Conservation (phyloP, 2,329 filamentous ascomycete genomes). For the Nemania serpens region DNA sequence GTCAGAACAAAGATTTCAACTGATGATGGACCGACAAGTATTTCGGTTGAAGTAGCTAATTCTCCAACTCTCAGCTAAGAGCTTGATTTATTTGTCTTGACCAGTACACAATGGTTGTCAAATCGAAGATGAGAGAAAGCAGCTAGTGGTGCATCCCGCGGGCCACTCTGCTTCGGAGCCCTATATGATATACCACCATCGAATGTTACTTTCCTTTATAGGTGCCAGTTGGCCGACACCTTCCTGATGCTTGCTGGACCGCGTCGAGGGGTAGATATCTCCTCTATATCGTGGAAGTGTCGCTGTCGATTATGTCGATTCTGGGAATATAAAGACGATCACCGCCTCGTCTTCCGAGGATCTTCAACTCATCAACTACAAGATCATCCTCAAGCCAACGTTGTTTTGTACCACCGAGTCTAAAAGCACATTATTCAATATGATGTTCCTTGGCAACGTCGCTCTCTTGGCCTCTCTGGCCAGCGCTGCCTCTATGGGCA, state of each 20-base stretch:
- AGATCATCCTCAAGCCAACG: constrained; percentile 29
- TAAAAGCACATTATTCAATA: constrained; percentile 34
- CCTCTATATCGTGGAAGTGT: constrained; percentile 16
- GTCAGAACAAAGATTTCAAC: too few species aligned
- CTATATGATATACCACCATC: constrained; percentile 7
- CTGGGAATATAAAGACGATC: constrained; percentile 28
- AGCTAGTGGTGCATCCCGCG: constrained; percentile 14
- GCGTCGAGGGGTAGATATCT: constrained; percentile 9
- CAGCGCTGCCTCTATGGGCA: constrained; percentile 43
- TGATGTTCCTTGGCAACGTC: constrained; percentile 47
- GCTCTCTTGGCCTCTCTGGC: constrained; percentile 44
- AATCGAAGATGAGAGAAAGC: constrained; percentile 8
- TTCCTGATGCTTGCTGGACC: constrained; percentile 23
- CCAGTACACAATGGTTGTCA: not conserved
- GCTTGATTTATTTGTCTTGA: not conserved
- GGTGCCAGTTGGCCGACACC: constrained; percentile 25
- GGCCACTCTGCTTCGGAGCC: constrained; percentile 5
- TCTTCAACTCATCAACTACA: constrained; percentile 25
- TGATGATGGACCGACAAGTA: not conserved
- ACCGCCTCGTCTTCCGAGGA: constrained; percentile 19
- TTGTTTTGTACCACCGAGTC: constrained; percentile 9
- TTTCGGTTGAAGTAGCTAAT: constrained; percentile 4
- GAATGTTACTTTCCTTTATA: constrained; percentile 31
- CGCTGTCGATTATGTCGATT: not conserved
- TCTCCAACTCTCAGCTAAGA: constrained; percentile 1